A percentile compares a stretch with the other conserved stretches of the same genome.
These are phyloP conservation scores for Cyclotella kingstonii DNA, from an alignment of 108 stramenopile genomes.

Conservation along the genomic window DNA sequence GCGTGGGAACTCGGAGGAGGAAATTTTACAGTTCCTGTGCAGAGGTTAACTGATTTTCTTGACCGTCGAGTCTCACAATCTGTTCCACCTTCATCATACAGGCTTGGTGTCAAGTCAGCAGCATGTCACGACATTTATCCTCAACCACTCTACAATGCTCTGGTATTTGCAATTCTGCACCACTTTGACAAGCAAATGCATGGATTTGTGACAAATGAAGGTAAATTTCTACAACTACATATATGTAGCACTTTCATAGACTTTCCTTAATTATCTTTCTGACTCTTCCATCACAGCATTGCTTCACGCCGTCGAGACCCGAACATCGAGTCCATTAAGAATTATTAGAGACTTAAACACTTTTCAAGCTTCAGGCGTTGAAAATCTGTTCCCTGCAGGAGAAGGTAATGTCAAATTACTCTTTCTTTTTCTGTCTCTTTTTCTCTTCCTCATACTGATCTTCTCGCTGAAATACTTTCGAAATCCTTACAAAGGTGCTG, in stretches of 20 bases:
- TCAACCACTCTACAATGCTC: constrained; percentile 63
- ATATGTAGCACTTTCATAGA: background rate
- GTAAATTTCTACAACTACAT: background rate
- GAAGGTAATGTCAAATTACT: constrained; percentile 47
- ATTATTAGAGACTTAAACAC: constrained; percentile 68
- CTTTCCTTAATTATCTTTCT: constrained; percentile 36
- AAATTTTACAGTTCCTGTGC: constrained; percentile 86
- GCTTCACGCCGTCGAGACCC: constrained; percentile 92
- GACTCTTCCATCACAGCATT: constrained; percentile 56
- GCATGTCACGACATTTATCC: constrained; percentile 91
- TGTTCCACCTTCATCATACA: constrained; percentile 86
- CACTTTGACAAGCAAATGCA: constrained; percentile 84
- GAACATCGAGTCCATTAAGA: constrained; percentile 89
- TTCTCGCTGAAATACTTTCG: background rate
- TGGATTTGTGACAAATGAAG: constrained; percentile 50
- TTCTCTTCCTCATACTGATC: background rate
- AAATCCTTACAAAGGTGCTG: constrained; percentile 62
- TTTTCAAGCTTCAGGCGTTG: constrained; percentile 63
- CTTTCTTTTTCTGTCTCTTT: background rate
- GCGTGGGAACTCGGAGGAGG: constrained; percentile 81
- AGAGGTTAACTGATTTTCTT: constrained; percentile 89
- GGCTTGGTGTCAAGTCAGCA: constrained; percentile 82
- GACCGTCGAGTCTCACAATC: constrained; percentile 47
- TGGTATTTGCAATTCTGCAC: constrained; percentile 67
- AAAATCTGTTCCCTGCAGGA: constrained; percentile 82